These are phyloP conservation scores for Euptelea pleiosperma DNA, from an alignment of 164 flowering plant genomes.

Conservation along the genomic window DNA sequence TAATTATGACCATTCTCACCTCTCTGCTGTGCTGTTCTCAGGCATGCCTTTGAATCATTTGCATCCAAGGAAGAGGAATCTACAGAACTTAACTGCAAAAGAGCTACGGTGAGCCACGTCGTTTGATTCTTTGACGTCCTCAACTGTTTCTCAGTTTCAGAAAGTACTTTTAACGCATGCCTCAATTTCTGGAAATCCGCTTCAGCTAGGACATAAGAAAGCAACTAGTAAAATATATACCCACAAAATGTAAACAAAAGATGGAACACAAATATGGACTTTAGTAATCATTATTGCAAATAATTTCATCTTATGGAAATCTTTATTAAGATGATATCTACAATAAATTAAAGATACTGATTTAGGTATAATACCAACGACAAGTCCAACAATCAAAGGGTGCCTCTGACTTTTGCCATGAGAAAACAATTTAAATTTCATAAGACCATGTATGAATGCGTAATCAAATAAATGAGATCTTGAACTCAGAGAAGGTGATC, in stretches of 20 bases:
- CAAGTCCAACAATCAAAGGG: no score
- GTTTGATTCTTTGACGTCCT: slow-evolving; percentile 75
- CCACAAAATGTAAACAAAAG: neutral
- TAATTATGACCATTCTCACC: slow-evolving; percentile 36
- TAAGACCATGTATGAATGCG: no score
- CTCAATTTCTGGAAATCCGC: slow-evolving; percentile 64
- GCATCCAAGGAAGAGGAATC: slow-evolving; percentile 40
- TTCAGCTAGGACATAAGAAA: slow-evolving; percentile 51
- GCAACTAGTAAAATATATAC: neutral
- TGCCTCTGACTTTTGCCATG: no score
- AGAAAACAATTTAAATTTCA: no score
- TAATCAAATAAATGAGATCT: no score
- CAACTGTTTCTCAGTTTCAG: slow-evolving; percentile 87
- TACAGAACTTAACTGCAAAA: slow-evolving; percentile 66
- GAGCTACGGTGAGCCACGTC: slow-evolving; percentile 95
- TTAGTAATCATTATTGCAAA: neutral
- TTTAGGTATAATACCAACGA: no score
- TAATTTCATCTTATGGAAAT: neutral
- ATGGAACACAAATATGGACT: neutral
- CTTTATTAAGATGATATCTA: no score
- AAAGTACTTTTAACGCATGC: slow-evolving; percentile 72
- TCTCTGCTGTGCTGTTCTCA: slow-evolving; percentile 27
- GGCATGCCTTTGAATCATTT: slow-evolving; percentile 36
- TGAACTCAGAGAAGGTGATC: no score
- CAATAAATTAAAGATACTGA: no score